Evolutionary conservation across 2,329 filamentous ascomycete genomes (phyloP), one percentile per base, ranked within the genome.

Genomic region (Hymenoscyphus infarciens): DNA sequence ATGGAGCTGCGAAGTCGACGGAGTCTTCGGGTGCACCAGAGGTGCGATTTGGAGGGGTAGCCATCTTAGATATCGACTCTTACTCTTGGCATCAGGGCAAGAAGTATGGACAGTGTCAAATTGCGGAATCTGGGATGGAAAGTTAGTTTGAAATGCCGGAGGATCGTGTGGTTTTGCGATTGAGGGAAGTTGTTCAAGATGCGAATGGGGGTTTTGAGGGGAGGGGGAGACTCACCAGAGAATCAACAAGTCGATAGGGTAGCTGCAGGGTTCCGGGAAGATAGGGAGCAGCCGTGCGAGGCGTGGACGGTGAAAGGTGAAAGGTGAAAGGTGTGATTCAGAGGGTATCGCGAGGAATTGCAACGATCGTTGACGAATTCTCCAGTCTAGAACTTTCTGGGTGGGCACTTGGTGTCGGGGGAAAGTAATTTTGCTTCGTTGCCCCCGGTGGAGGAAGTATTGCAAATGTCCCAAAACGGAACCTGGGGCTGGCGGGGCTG

Each of bases 11-110:
- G 60, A 70, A 69, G 60, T 71, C 52, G 45, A 67, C 66, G 22
- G 68, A 66, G 33, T 70, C 66, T 59, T 67, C 67, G 13, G 68
- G 65, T 33, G 64, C 57, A 57, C 49, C 62, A n/a, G 66, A 63
- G 29, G 42, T 57, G 25, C 54, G 15, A 16, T 64, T 56, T 64
- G 65, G 66, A 63, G 67, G 65, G 62, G 67, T 66, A 60, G 66
- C 67, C 68, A 71, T 72, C 6, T 42, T 59, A 29, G 42, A 49
- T 27, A 25, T 52, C 52, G 42, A 27, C 35, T 52, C 45, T 52
- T 25, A 25, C 25, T 35, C 57, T 59, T 49, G 22, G 57, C 57
- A 49, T 55, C 25, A 55, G 25, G 29, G 31, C 39, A 45, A 45
- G 39, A 49, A 49, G 42, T 11, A 22, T 19, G n/a, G n/a, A 22